Conservation (phyloP, 2,329 filamentous ascomycete species). For the Trichoderma sp. region DNA sequence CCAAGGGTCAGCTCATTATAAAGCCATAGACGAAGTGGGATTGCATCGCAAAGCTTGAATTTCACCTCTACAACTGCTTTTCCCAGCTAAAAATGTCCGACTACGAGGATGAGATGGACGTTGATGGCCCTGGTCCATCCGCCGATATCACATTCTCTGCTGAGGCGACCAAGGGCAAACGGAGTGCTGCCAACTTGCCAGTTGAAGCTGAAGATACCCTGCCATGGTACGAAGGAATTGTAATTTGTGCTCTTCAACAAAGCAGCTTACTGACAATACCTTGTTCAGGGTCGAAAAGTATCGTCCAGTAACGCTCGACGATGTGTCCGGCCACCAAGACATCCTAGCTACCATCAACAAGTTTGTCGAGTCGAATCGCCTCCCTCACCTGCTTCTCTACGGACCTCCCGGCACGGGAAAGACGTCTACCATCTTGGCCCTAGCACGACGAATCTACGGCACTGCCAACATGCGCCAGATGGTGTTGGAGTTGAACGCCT, state of each 20-base stretch:
- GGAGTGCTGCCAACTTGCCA: conserved; percentile 87
- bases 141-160: conserved; percentile 67
- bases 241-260: not conserved
- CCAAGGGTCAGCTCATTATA: not conserved
- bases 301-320: conserved; percentile 79
- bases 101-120: conserved; percentile 60
- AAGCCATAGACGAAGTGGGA: not conserved
- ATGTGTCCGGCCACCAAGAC: conserved; percentile 95
- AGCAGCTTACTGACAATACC: not conserved
- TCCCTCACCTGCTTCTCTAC: conserved; percentile 95
- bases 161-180: conserved; percentile 80
- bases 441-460: conserved; percentile 91
- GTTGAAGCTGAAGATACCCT: conserved; percentile 91
- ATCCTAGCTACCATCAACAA: conserved; percentile 97
- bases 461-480: conserved; percentile 92
- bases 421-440: conserved; percentile 91
- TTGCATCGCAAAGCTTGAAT: not conserved
- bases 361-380: conserved; percentile 89
- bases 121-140: conserved; percentile 49
- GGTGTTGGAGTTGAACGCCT: conserved; percentile 96
- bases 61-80: not conserved
- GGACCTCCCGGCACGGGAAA: conserved; percentile 96
- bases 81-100: conserved; percentile 51
- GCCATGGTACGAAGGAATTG: conserved; percentile 67
- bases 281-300: conserved; percentile 90